Evolutionary conservation across 2,329 filamentous ascomycete genomes (phyloP).

Genomic region (Lachnellula cervina): DNA sequence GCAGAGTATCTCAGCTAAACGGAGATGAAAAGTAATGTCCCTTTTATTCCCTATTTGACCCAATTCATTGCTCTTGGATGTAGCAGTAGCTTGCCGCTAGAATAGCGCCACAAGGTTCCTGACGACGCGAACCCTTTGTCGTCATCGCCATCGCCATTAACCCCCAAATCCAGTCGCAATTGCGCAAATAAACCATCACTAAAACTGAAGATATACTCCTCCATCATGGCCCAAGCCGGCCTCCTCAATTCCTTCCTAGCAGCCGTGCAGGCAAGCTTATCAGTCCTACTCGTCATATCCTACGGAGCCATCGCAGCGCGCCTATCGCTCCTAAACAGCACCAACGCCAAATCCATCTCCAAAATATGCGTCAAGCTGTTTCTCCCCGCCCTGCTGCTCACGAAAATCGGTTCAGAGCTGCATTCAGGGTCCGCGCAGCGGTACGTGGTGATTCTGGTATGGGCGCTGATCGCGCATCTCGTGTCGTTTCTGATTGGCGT

Average conservation of each 20-base stretch:
- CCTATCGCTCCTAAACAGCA: not conserved
- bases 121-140: not conserved
- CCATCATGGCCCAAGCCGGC: not conserved
- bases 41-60: not conserved
- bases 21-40: not conserved
- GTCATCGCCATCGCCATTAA: not conserved
- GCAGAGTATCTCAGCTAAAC: no score
- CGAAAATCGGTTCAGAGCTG: not conserved
- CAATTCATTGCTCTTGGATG: not conserved
- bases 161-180: not conserved
- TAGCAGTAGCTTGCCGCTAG: not conserved
- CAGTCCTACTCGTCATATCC: not conserved
- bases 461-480: constrained; percentile 38
- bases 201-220: not conserved
- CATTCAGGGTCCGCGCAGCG: not conserved
- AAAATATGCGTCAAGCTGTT: constrained; percentile 1
- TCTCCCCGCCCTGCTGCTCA: not conserved
- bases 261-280: not conserved
- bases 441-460: constrained; percentile 34
- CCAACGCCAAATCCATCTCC: not conserved
- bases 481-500: constrained; percentile 39
- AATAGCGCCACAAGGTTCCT: not conserved
- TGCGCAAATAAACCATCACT: no score
- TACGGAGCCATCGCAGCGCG: not conserved
- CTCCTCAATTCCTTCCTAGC: not conserved